These are phyloP conservation scores for Oryza australiensis DNA, from an alignment of 176 grass and related monocot genomes.

Conservation along the genomic window DNA sequence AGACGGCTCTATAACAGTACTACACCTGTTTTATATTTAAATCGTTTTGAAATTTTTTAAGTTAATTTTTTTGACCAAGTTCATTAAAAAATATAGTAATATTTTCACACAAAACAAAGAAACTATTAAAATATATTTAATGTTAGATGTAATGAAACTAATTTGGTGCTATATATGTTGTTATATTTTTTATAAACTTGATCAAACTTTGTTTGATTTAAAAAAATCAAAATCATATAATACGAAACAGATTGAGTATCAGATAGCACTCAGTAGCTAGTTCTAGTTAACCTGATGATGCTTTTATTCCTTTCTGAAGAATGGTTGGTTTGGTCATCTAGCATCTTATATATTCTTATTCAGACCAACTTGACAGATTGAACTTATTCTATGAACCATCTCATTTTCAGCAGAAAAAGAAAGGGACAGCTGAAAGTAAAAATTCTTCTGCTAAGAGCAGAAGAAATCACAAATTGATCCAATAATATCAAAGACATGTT, in stretches of 20 bases:
- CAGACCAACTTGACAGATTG: neutral
- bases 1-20: neutral
- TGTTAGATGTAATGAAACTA: too few relatives aligned
- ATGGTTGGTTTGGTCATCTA: neutral
- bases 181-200: too few relatives aligned
- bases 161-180: too few relatives aligned
- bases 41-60: too few relatives aligned
- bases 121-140: too few relatives aligned
- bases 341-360: neutral
- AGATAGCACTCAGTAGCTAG: neutral
- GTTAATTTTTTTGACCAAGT: too few relatives aligned
- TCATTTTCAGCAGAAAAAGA: conserved; percentile 6
- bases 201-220: too few relatives aligned
- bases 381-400: neutral
- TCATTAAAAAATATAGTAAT: too few relatives aligned
- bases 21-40: too few relatives aligned
- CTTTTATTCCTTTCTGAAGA: neutral
- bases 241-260: too few relatives aligned
- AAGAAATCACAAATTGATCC: neutral
- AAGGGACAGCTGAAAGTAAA: neutral
- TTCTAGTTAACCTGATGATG: neutral
- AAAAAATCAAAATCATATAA: too few relatives aligned
- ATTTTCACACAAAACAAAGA: too few relatives aligned
- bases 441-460: neutral
- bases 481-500: neutral